Evolutionary conservation across 176 grass and related monocot species (phyloP).

Genomic region (Zizania latifolia): DNA sequence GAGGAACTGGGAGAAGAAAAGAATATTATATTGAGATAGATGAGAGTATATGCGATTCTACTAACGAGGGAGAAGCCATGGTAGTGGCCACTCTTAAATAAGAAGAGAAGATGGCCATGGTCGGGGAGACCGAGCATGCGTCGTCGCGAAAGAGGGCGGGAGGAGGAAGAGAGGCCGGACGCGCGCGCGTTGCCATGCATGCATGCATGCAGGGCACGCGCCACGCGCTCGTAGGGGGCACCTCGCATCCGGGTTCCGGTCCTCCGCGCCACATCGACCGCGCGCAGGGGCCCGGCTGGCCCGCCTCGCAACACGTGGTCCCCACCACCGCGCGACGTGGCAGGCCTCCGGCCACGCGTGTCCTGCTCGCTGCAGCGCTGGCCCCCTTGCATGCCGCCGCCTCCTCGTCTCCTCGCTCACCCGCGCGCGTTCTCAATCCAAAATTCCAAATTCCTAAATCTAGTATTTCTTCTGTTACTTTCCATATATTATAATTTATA

Average conservation of each 20-base stretch:
- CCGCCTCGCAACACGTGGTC: constrained; percentile 31
- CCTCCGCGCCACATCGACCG: constrained; percentile 32
- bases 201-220: constrained; percentile 22
- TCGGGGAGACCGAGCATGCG: neutral
- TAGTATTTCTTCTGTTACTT: too few relatives aligned
- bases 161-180: neutral
- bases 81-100: constrained; percentile 38
- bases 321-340: constrained; percentile 32
- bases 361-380: constrained; percentile 33
- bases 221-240: constrained; percentile 40
- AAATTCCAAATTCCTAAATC: too few relatives aligned
- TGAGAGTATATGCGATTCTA: neutral
- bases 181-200: constrained; percentile 29
- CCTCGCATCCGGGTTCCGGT: constrained; percentile 20
- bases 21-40: too few relatives aligned
- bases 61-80: neutral
- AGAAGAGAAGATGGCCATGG: neutral
- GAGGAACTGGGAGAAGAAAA: neutral
- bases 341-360: neutral
- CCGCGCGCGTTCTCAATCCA: too few relatives aligned
- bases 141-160: neutral
- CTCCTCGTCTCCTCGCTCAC: too few relatives aligned
- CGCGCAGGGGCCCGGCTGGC: neutral
- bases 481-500: too few relatives aligned
- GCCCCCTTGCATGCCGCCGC: constrained; percentile 28